Base-by-base conservation (phyloP, 495 filamentous ascomycete genomes). In the Lophiotrema nucula region DNA sequence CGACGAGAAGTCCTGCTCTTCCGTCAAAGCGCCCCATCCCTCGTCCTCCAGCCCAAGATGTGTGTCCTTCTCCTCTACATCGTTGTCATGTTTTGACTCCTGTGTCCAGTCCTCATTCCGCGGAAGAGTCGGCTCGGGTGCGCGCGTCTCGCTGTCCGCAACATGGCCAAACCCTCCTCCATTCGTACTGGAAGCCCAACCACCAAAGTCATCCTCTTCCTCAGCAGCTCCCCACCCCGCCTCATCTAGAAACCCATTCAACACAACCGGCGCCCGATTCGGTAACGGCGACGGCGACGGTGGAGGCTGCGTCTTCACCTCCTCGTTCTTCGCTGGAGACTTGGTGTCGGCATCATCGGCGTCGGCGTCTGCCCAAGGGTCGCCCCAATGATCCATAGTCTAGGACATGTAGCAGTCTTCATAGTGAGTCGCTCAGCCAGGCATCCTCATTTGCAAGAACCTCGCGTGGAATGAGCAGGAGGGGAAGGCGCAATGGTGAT, bases 351-450 rank as follows among this genome's bases (percentile, higher is more conserved):
- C 49, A 52, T 62, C 53, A 28, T 66, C 63, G 53, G n/a, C n/a
- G n/a, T n/a, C n/a, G n/a, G n/a, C n/a, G 63, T 66, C 63, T 47
- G 64, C 64, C 64, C 64, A 67, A 42, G 64, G 64, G 59, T 67
- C 64, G 48, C 59, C 64, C 64, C 64, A 67, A 44, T 62, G 48
- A 60, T 67, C 64, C 64, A 67, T 67, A 26, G 55, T 67, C 49
- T 38, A 23, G 46, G 15, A n/a, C 16, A 5, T 18, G 26, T 57
- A 16, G 25, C 37, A 31, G 31, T 48, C 64, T 48, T 62, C 64
- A 63, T 67, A 59, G 24, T 63, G 64, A 52, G 47, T 53, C 23
- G 53, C 46, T 53, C 47, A 58, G 19, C 4, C 24, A 54, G 50
- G 62, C 62, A 65, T 66, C 41, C 48, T 66, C 51, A 47, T n/a